Evolutionary conservation across 352 stramenopile genomes (phyloP).

Genomic region (Phytophthora boehmeriae): DNA sequence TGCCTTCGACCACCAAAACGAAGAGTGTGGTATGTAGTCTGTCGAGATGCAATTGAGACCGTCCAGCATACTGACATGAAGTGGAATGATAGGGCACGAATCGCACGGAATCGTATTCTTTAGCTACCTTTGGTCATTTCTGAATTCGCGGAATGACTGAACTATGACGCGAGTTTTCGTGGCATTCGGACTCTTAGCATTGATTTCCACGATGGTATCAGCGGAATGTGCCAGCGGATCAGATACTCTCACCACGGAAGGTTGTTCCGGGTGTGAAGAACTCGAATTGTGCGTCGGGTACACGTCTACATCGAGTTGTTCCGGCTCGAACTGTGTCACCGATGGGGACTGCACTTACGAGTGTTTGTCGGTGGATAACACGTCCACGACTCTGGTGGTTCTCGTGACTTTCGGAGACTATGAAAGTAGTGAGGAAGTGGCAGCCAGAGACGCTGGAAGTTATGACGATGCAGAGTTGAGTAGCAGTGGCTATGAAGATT

Average conservation of each 20-base stretch:
- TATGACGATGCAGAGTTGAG: constrained; percentile 9
- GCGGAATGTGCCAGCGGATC: constrained; percentile 25
- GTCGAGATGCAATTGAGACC: too few relatives aligned
- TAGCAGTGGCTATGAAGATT: constrained; percentile 17
- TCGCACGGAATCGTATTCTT: neutral
- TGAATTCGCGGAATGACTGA: neutral
- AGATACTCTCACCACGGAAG: constrained; percentile 30
- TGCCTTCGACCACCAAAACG: neutral
- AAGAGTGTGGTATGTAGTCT: neutral
- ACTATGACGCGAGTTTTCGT: neutral
- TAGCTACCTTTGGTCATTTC: neutral
- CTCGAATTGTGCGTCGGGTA: constrained; percentile 35
- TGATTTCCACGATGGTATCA: constrained; percentile 2
- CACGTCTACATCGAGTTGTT: constrained; percentile 25
- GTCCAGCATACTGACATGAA: too few relatives aligned
- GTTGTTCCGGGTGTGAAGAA: constrained; percentile 25
- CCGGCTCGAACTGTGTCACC: constrained; percentile 33
- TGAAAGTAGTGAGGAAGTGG: constrained; percentile 32
- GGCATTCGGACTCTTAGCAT: neutral
- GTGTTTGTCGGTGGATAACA: constrained; percentile 27
- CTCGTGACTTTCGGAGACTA: constrained; percentile 36
- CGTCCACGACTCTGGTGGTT: constrained; percentile 24
- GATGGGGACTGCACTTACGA: constrained; percentile 37
- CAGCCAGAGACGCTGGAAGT: constrained; percentile 9
- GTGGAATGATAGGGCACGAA: neutral